Evolutionary conservation across 1,284 basidiomycete genomes (phyloP), one percentile per base, ranked within the genome.

Genomic region (Anthracocystis panici-leucophaei): DNA sequence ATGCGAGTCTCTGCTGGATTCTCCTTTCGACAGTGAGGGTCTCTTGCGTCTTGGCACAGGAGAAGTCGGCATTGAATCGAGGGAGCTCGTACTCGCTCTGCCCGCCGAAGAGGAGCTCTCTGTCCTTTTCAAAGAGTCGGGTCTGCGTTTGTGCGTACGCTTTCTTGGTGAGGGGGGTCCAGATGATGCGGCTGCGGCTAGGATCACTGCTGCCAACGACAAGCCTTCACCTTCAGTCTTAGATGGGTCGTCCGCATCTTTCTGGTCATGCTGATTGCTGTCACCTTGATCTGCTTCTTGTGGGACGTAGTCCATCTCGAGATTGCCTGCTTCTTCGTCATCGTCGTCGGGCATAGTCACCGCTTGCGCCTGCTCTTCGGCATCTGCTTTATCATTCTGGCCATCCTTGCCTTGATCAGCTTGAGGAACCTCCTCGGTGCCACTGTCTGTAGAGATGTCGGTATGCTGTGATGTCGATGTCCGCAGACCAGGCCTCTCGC

Each of bases 291-390:
- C 23, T 27, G 51, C 40, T 18, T 48, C 57, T 11, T 51, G 23
- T 3, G 57, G 62, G 1, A 57, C 64, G 20, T 72, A 76, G 56
- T 76, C 74, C 74, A 76, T 71, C 35, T 76, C 74, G 41, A 76
- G 74, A 27, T 65, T 46, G 21, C 68, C 67, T 20, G 68, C 74
- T 12, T 67, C 73, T 55, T 75, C 68, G 35, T 76, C 74, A 44
- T 71, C 74, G 18, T 68, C 68, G 31, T 71, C 68, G 7, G 68
- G 54, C 18, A 66, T 58, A 10, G 35, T 58, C 25, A 68, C 44
- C 4, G 55, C 40, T 20, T 53, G 57, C 31, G 14, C n/a, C 27
- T 50, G 50, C 10, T n/a, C 55, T 0, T 21, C 52, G 18, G 20
- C 29, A 10, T 1, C 25, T 29, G 25, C 21, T 5, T 12, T 48